These are phyloP conservation scores for Fusarium cicatricum DNA, from an alignment of 2,329 filamentous ascomycete species.

Conservation along the genomic window DNA sequence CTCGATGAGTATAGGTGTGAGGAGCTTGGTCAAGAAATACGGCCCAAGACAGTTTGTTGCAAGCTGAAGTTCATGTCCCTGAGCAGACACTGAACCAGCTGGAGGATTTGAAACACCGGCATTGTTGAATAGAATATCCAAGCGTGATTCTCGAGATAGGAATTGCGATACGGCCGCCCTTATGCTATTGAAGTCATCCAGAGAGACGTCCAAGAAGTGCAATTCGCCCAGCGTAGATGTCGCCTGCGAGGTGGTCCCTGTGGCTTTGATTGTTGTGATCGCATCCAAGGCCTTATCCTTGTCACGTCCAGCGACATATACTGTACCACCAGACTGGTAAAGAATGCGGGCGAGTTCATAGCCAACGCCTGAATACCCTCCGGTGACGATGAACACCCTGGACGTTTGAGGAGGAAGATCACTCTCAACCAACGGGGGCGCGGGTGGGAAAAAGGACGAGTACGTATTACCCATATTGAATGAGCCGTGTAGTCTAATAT, in stretches of 20 bases:
- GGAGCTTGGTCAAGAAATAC: slow-evolving; percentile 27
- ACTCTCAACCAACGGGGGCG: slow-evolving; percentile 7
- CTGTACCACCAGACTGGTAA: slow-evolving; percentile 9
- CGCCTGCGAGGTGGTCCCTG: not conserved
- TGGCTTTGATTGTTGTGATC: slow-evolving; percentile 1
- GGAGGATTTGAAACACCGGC: slow-evolving; percentile 26
- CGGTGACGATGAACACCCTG: slow-evolving; percentile 25
- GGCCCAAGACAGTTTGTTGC: slow-evolving; percentile 27
- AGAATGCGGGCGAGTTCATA: slow-evolving; percentile 24
- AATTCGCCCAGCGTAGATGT: slow-evolving; percentile 1
- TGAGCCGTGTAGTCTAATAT: too few species aligned
- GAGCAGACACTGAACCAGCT: slow-evolving; percentile 13
- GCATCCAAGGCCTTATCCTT: slow-evolving; percentile 7
- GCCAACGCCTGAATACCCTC: slow-evolving; percentile 30
- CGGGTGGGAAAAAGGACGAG: slow-evolving; percentile 13
- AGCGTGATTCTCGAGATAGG: slow-evolving; percentile 4
- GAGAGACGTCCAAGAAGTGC: slow-evolving; percentile 8
- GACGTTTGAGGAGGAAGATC: slow-evolving; percentile 2
- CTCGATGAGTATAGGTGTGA: slow-evolving; percentile 3
- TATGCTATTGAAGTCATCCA: slow-evolving; percentile 22
- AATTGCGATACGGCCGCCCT: slow-evolving; percentile 16
- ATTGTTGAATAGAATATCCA: slow-evolving; percentile 31
- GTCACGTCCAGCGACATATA: slow-evolving; percentile 31
- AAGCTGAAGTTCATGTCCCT: slow-evolving; percentile 31
- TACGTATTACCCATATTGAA: slow-evolving; percentile 23